These are phyloP conservation scores for Termitomyces titanicus DNA, from an alignment of 768 basidiomycete species.

Conservation along the genomic window DNA sequence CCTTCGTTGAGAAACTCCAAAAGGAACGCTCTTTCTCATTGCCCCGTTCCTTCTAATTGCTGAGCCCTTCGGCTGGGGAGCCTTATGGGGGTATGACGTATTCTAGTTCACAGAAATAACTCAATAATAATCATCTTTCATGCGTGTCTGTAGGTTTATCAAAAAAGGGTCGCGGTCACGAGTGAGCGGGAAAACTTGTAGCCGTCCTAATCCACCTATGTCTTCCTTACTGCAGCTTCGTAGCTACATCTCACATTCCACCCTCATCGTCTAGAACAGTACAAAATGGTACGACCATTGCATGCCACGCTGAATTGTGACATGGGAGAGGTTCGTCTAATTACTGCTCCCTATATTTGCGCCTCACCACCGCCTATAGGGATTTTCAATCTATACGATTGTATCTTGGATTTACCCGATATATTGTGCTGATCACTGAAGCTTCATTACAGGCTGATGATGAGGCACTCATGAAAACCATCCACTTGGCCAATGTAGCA, in stretches of 20 bases:
- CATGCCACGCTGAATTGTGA: conserved; percentile 51
- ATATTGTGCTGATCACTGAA: not conserved
- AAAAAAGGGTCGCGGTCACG: not conserved
- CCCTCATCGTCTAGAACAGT: not conserved
- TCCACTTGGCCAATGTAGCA: conserved; percentile 60
- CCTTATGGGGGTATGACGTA: no score
- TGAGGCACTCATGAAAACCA: conserved; percentile 48
- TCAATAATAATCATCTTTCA: no score
- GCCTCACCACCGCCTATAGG: conserved; percentile 25
- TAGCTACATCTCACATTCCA: not conserved
- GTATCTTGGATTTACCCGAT: conserved; percentile 20
- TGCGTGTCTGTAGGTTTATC: no score
- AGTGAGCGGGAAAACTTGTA: not conserved
- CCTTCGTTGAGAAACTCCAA: no score
- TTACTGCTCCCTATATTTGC: not conserved
- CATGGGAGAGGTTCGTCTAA: conserved; percentile 45
- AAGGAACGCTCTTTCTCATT: no score
- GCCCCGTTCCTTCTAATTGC: no score
- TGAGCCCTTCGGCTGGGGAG: no score
- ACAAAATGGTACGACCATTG: conserved; percentile 12
- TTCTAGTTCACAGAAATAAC: no score
- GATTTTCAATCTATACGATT: conserved; percentile 47
- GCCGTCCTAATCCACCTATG: no score
- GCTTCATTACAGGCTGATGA: conserved; percentile 39
- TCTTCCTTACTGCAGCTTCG: not conserved